Base-by-base conservation (phyloP, 805 yeast genomes). In the Hanseniaspora pseudoguilliermondii region DNA sequence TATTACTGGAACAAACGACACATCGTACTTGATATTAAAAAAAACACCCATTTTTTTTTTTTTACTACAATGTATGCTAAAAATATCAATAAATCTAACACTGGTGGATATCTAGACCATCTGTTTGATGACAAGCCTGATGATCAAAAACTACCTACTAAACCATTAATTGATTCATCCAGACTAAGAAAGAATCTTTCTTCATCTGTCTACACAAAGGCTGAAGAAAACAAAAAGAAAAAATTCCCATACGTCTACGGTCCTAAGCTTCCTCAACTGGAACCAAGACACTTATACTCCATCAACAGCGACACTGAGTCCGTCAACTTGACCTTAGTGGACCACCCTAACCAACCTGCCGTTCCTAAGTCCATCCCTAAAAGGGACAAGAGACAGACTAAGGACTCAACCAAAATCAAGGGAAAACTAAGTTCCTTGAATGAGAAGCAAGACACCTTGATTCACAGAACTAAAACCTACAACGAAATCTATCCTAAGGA, bases 171-270 rank as follows among this genome's bases (percentile, higher is more conserved):
- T n/a, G 54, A 55, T 21, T 57, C 53, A 34, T 54, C 58, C 43
- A 57, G 57, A 41, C 47, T 60, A 38, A 57, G 54, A 23, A 41
- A 44, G 18, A 59, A 58, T 10, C 57, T 60, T 7, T 38, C 55
- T 15, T 25, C 53, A 18, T 44, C 43, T 18, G 29, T 44, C 9
- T 18, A 29, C 25, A 8, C 55, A 8, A 57, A 48, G 10, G 65
- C 66, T 10, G 58, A 60, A 47, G 27, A 49, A 25, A 55, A 61
- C 44, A 58, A 58, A 21, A 18, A 50, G 43, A 57, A 60, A 50
- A 54, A 62, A 49, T 63, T 57, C 51, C 72, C 72, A 5, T 66
- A 69, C 8, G 60, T 61, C 0, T 61, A 66, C 41, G 52, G 51
- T 20, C 52, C 53, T 9, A 49, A 36, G 36, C 41, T 36, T 35